phyloP scores from a whole-genome alignment of 352 stramenopile genomes.

The Phytophthora ohioensis region DNA sequence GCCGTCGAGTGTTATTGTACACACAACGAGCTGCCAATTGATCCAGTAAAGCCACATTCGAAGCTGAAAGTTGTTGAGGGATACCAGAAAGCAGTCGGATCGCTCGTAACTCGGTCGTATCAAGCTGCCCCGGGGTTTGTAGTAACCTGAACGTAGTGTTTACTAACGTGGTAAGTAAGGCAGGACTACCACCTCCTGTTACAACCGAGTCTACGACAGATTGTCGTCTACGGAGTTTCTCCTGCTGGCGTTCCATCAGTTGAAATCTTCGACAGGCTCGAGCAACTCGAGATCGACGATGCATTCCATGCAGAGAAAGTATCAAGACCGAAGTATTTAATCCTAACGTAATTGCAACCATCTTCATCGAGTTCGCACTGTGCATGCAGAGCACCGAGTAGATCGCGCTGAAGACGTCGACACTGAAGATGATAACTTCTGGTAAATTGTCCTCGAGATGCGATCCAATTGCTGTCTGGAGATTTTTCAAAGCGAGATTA shows the following conservation, averaged over 20 bases:
- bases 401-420: constrained; percentile 52
- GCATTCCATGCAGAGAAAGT: constrained; percentile 37
- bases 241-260: constrained; percentile 30
- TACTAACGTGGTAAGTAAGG: constrained; percentile 31
- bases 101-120: constrained; percentile 17
- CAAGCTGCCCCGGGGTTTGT: constrained; percentile 34
- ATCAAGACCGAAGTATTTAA: constrained; percentile 28
- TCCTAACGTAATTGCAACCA: constrained; percentile 25
- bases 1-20: constrained; percentile 35
- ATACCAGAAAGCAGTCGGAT: constrained; percentile 42
- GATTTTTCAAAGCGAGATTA: constrained; percentile 51
- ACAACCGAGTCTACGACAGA: constrained; percentile 25
- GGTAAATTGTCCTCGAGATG: constrained; percentile 40
- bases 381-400: constrained; percentile 49
- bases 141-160: constrained; percentile 29
- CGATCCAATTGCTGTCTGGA: constrained; percentile 39
- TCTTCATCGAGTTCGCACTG: constrained; percentile 38
- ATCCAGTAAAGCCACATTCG: constrained; percentile 24
- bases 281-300: constrained; percentile 25
- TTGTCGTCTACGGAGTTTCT: constrained; percentile 18
- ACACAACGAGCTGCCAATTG: constrained; percentile 27
- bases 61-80: constrained; percentile 23
- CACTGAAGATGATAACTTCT: constrained; percentile 42
- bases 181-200: constrained; percentile 12
- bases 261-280: constrained; percentile 34